phyloP scores from a whole-genome alignment of 148 eudicot genomes.

The Polygonum maritimum region DNA sequence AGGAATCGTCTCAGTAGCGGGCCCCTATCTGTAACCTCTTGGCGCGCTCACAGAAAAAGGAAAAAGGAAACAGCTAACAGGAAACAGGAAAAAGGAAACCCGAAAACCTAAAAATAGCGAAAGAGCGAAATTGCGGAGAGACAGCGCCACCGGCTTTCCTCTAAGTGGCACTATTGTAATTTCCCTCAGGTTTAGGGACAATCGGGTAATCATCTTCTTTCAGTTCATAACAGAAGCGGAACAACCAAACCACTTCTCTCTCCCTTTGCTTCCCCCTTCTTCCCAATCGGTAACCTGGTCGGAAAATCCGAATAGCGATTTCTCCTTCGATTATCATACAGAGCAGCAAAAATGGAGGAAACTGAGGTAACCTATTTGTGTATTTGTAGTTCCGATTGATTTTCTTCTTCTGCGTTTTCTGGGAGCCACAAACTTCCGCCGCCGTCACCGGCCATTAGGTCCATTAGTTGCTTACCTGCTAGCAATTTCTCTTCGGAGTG shows the following conservation, averaged over 20 bases:
- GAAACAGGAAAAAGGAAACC: conserved; percentile 6
- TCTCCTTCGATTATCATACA: conserved; percentile 12
- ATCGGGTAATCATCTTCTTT: conserved; percentile 20
- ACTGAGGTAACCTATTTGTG: conserved; percentile 21
- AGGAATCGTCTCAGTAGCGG: background rate
- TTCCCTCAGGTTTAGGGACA: conserved; percentile 12
- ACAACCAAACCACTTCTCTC: conserved; percentile 16
- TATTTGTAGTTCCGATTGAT: background rate
- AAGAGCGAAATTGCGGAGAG: background rate
- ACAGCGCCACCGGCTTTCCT: background rate
- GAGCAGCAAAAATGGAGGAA: conserved; percentile 26
- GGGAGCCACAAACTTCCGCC: background rate
- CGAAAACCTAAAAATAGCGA: background rate
- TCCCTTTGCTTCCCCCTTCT: background rate
- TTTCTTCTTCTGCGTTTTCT: background rate
- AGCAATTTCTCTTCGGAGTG: conserved; percentile 16
- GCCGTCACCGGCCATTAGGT: conserved; percentile 16
- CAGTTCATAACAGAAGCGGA: conserved; percentile 66
- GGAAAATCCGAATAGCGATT: background rate
- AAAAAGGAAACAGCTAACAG: background rate
- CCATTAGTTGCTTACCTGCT: conserved; percentile 13
- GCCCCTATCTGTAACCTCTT: background rate
- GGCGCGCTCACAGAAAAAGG: conserved; percentile 17
- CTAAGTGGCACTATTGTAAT: conserved; percentile 22
- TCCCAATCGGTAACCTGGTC: conserved; percentile 2